Base-by-base conservation (phyloP, 768 basidiomycete species). In the Termitomyces sp. region DNA sequence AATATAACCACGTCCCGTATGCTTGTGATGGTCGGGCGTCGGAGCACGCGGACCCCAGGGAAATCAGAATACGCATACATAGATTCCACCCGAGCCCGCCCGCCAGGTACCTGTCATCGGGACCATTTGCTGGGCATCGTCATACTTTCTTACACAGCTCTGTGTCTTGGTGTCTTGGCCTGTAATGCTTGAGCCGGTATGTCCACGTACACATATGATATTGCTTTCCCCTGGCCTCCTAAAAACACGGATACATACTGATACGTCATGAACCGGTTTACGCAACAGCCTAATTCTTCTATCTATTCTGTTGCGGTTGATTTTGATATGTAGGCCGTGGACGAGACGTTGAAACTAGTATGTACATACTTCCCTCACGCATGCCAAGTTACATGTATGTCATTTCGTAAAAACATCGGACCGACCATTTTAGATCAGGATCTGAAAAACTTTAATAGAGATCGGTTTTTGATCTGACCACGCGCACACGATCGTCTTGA, bases 81-180 rank as follows among this genome's bases (percentile, higher is more conserved):
- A 38, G 38, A 45, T 29, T 25, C 25, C 37, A 38, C 38, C 53
- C 53, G 53, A 54, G 25, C 53, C 3, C 38, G 29, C 53, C 53
- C 53, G 53, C 25, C 53, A 54, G 53, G 53, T 17, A 54, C 53
- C 37, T 54, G 29, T 11, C 40, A 42, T 42, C 40, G 54, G 40
- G 40, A 55, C 31, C 55, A 10, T 56, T 56, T 45, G 31, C 55
- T 56, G 42, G 55, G 55, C 55, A 45, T 8, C 54, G 54, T 53
- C 52, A 53, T 53, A n/a, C 4, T 15, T 38, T 25, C 25, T 55
- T 43, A n/a, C 40, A 55, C 25, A 43, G 11, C 14, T 55, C 11
- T 55, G 15, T 32, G 40, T 8, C 38, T 56, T 45, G 3, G 42
- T 25, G 25, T 25, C 25, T 25, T 25, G 25, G 25, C 25, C 25